These are phyloP conservation scores for Parietichytrium sp. DNA, from an alignment of 108 stramenopile species.

Conservation along the genomic window DNA sequence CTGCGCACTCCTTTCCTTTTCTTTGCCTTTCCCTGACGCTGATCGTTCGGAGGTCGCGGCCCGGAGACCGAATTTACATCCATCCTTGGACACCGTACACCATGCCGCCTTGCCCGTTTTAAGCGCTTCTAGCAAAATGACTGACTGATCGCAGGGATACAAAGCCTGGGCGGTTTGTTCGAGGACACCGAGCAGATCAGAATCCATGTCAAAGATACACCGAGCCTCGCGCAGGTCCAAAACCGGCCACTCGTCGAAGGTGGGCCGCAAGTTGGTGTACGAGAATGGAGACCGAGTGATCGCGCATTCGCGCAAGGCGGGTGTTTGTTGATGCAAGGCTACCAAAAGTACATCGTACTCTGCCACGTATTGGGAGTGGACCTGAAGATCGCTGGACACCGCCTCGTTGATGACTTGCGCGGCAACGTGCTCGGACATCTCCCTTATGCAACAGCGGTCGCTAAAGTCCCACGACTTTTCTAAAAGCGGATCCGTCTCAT, in stretches of 20 bases:
- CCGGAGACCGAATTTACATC: background rate
- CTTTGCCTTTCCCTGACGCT: no score
- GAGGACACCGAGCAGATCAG: background rate
- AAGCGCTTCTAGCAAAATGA: background rate
- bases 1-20: no score
- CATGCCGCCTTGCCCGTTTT: background rate
- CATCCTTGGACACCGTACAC: background rate
- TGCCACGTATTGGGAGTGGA: background rate
- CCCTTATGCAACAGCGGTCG: background rate
- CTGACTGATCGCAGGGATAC: background rate
- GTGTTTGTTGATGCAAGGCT: background rate
- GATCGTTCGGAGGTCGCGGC: no score
- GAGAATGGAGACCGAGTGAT: background rate
- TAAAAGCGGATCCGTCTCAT: background rate
- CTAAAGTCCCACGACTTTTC: constrained; percentile 4
- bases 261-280: constrained; percentile 7
- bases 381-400: background rate
- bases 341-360: background rate
- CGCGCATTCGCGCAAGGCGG: background rate
- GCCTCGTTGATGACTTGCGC: background rate
- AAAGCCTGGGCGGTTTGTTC: background rate
- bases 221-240: background rate
- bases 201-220: background rate
- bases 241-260: background rate
- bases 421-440: background rate